Conservation (phyloP, 108 stramenopile genomes). For the Cyclostephanos tholiformis region DNA sequence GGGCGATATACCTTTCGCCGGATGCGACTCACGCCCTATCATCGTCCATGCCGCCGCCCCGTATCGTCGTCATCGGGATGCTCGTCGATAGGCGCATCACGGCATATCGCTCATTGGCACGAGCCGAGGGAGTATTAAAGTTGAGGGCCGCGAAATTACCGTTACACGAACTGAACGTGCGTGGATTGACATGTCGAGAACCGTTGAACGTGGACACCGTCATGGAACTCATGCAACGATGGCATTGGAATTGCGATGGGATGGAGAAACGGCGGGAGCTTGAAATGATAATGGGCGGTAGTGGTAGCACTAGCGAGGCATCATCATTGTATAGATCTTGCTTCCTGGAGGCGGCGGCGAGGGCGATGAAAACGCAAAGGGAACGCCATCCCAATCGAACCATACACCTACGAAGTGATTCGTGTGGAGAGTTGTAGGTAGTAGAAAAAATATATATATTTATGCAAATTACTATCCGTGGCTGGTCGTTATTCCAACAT, state of each 20-base stretch:
- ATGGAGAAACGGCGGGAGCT: constrained; percentile 9
- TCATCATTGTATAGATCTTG: constrained; percentile 41
- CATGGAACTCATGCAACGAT: constrained; percentile 78
- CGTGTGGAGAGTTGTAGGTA: too few relatives aligned
- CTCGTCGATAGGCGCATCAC: constrained; percentile 80
- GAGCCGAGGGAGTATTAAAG: constrained; percentile 51
- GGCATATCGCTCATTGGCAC: constrained; percentile 58
- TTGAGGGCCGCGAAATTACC: constrained; percentile 52
- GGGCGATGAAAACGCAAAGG: constrained; percentile 63
- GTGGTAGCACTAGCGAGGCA: constrained; percentile 5
- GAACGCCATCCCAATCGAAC: constrained; percentile 74
- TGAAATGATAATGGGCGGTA: background rate
- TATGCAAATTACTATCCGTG: too few relatives aligned
- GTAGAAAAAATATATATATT: too few relatives aligned
- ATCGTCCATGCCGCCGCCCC: constrained; percentile 49
- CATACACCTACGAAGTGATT: constrained; percentile 29
- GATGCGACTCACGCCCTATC: constrained; percentile 66
- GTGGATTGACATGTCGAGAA: constrained; percentile 51
- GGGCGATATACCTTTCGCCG: constrained; percentile 73
- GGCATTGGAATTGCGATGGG: constrained; percentile 64
- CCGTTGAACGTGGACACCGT: constrained; percentile 84
- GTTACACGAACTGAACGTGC: constrained; percentile 55
- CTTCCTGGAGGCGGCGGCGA: constrained; percentile 61
- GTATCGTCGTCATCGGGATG: constrained; percentile 70
- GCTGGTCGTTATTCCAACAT: constrained; percentile 6